phyloP scores from a whole-genome alignment of 1,284 basidiomycete genomes.

The Mycosarcoma mackinlayi region DNA sequence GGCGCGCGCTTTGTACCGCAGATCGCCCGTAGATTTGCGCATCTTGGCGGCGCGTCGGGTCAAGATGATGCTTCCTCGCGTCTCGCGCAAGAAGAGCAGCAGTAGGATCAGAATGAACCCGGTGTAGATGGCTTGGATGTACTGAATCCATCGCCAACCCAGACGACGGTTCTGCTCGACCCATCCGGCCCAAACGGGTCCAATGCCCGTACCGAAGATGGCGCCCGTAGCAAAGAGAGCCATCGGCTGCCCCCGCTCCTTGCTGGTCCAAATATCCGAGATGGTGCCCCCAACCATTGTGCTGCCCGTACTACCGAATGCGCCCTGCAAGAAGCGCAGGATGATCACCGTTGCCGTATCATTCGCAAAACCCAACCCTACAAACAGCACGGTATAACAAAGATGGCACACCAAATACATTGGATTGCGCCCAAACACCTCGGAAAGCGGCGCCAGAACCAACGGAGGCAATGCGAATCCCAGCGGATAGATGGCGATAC shows the following conservation, averaged over 20 bases:
- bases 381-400: constrained; percentile 70
- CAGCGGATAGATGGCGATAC: constrained; percentile 72
- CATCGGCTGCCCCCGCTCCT: constrained; percentile 76
- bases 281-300: constrained; percentile 83
- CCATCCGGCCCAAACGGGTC: constrained; percentile 77
- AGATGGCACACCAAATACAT: constrained; percentile 75
- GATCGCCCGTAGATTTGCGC: constrained; percentile 72
- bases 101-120: constrained; percentile 46
- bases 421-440: constrained; percentile 80
- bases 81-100: constrained; percentile 64
- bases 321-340: constrained; percentile 77
- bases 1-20: constrained; percentile 74
- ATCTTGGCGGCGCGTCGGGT: constrained; percentile 66
- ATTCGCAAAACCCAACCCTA: constrained; percentile 69
- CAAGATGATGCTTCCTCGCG: constrained; percentile 70
- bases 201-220: constrained; percentile 75
- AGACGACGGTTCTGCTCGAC: constrained; percentile 75
- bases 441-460: constrained; percentile 75
- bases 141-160: constrained; percentile 84
- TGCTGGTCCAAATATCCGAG: constrained; percentile 68
- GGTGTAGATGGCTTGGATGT: constrained; percentile 72
- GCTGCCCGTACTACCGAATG: constrained; percentile 75
- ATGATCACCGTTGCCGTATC: constrained; percentile 79
- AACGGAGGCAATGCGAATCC: constrained; percentile 80
- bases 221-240: constrained; percentile 50